Conservation (phyloP, 192 early-diverging fungal species). For the Entomortierella chlamydospora region DNA sequence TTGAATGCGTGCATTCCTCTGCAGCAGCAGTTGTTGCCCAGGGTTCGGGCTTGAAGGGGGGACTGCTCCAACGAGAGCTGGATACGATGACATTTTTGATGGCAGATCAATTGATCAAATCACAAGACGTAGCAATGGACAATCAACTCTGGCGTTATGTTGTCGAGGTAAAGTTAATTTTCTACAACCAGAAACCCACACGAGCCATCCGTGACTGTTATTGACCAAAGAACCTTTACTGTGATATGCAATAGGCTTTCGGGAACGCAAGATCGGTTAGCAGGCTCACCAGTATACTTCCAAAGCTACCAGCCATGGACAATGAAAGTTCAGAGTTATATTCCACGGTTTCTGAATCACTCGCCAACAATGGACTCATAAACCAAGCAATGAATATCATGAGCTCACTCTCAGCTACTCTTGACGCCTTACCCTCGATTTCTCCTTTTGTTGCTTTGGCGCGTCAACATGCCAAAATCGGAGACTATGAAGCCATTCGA, state of each 20-base stretch:
- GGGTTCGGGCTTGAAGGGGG: too few relatives aligned
- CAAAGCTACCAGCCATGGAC: slow-evolving; percentile 4
- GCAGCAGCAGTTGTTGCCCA: not conserved
- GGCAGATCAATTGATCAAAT: slow-evolving; percentile 36
- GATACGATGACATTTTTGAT: slow-evolving; percentile 27
- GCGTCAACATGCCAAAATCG: slow-evolving; percentile 36
- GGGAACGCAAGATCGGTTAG: slow-evolving; percentile 20
- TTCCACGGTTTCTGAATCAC: slow-evolving; percentile 15
- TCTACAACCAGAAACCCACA: not conserved
- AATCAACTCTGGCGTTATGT: slow-evolving; percentile 40
- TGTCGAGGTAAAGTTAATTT: slow-evolving; percentile 18
- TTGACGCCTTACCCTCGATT: slow-evolving; percentile 17
- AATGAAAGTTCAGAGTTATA: slow-evolving; percentile 3
- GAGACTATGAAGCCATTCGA: slow-evolving; percentile 38
- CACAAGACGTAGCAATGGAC: slow-evolving; percentile 26
- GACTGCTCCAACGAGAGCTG: slow-evolving; percentile 6
- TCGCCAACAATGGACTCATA: slow-evolving; percentile 33
- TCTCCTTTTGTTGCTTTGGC: slow-evolving; percentile 21
- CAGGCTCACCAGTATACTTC: slow-evolving; percentile 11
- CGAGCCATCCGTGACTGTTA: too few relatives aligned
- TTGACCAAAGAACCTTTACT: too few relatives aligned
- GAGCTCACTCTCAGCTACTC: slow-evolving; percentile 7
- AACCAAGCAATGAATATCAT: slow-evolving; percentile 18
- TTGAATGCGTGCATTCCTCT: slow-evolving; percentile 23
- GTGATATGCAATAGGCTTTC: slow-evolving; percentile 20